phyloP scores from a whole-genome alignment of 192 early-diverging fungal genomes.

The Coemansia umbellata region DNA sequence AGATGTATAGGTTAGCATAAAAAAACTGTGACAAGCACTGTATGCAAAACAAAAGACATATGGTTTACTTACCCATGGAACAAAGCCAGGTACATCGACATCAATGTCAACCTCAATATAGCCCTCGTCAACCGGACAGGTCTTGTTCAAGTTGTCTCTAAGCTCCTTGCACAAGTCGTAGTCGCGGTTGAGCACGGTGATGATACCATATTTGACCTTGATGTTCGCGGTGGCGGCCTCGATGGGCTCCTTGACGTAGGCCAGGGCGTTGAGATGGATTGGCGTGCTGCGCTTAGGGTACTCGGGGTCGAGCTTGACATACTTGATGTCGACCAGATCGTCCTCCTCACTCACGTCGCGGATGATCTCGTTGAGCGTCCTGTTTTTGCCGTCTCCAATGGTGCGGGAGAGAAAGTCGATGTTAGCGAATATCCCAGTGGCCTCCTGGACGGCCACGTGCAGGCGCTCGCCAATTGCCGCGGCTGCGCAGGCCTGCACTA shows the following conservation, averaged over 20 bases:
- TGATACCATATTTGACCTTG: constrained; percentile 44
- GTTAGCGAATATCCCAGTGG: constrained; percentile 27
- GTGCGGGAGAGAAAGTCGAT: constrained; percentile 6
- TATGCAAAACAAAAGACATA: neutral
- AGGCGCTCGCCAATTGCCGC: constrained; percentile 17
- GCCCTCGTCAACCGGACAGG: constrained; percentile 48
- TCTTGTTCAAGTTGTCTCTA: constrained; percentile 44
- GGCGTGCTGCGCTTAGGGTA: constrained; percentile 41
- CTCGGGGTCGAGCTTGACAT: constrained; percentile 43
- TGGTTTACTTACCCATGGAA: constrained; percentile 29
- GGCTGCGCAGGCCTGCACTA: constrained; percentile 10
- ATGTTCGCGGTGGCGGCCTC: constrained; percentile 42
- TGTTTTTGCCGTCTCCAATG: constrained; percentile 33
- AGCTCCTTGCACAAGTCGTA: constrained; percentile 49
- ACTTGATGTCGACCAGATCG: constrained; percentile 43
- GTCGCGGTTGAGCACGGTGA: constrained; percentile 40
- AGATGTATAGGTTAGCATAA: neutral
- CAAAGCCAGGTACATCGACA: constrained; percentile 43
- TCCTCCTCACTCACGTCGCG: constrained; percentile 45
- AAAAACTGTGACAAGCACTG: neutral
- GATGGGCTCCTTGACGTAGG: constrained; percentile 41
- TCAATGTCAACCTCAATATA: constrained; percentile 41
- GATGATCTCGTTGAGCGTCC: constrained; percentile 45
- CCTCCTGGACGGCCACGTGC: constrained; percentile 37
- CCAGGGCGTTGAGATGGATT: constrained; percentile 40